A percentile compares a stretch with the other conserved stretches of the same genome.
These are phyloP conservation scores for Xylariaceae sp. DNA, from an alignment of 2,329 filamentous ascomycete genomes.

Conservation along the genomic window DNA sequence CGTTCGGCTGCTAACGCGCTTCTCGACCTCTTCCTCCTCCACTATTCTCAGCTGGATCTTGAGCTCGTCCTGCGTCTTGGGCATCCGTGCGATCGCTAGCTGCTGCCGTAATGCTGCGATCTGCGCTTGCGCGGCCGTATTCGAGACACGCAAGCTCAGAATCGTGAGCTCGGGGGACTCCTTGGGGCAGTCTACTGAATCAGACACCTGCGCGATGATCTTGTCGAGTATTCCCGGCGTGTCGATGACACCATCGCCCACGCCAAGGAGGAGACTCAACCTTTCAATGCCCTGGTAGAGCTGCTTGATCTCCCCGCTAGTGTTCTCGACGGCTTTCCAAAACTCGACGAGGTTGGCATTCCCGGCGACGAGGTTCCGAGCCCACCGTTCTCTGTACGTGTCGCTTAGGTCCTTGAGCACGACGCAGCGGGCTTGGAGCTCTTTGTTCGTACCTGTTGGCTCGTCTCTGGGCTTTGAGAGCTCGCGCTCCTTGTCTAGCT, in stretches of 20 bases:
- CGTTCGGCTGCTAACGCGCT: slow-evolving; percentile 13
- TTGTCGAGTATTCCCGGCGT: slow-evolving; percentile 4
- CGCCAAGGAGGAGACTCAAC: slow-evolving; percentile 5
- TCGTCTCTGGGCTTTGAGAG: background rate
- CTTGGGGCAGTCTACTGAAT: background rate
- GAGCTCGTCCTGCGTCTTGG: slow-evolving; percentile 12
- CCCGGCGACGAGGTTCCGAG: background rate
- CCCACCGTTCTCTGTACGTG: slow-evolving; percentile 7
- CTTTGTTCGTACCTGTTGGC: background rate
- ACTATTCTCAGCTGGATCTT: slow-evolving; percentile 1
- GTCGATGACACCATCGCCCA: slow-evolving; percentile 3
- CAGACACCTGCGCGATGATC: slow-evolving; percentile 7
- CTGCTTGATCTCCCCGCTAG: slow-evolving; percentile 1
- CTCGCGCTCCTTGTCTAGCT: background rate
- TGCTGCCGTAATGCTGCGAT: slow-evolving; percentile 9
- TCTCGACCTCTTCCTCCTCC: slow-evolving; percentile 19
- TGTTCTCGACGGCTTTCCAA: slow-evolving; percentile 15
- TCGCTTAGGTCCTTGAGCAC: slow-evolving; percentile 11
- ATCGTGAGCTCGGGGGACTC: background rate
- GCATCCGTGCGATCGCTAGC: background rate
- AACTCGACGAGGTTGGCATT: background rate
- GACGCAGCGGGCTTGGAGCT: slow-evolving; percentile 3
- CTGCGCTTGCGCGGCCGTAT: slow-evolving; percentile 8
- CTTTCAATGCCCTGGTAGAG: slow-evolving; percentile 10
- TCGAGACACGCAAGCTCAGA: background rate